Evolutionary conservation across 192 early-diverging fungal species (phyloP), one percentile per base, ranked within the genome.

Genomic region (Jimgerdemannia flammicorona): DNA sequence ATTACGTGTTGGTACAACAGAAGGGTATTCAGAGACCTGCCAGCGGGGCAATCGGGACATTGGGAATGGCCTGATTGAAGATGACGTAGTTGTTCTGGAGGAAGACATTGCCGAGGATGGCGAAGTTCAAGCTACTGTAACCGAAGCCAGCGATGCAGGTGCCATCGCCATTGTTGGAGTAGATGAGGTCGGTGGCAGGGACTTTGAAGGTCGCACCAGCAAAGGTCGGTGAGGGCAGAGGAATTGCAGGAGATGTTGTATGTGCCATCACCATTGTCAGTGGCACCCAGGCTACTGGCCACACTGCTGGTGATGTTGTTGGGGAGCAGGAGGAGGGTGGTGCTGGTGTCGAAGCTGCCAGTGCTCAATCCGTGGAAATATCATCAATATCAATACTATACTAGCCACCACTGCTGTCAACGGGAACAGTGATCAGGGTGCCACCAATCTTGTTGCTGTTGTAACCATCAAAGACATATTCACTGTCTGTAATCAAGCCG

Each of bases 251-350:
- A 18, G 14, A 78, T 74, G 29, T n/a, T 71, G 68, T 74, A 78
- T 3, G 77, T 78, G 18, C 77, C 77, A 44, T 78, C 77, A n/a
- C 43, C n/a, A 43, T 78, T 78, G 40, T 78, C 77, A 0, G 69
- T 81, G 3, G 84, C 81, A 4, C 78, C 80, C n/a, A 83, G 78
- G 1, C 79, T 80, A 40, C 72, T 73, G 72, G 82, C 83, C 39
- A 85, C 72, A 66, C 76, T 84, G 41, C 79, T 86, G 63, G 90
- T 87, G 4, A 87, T 82, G 29, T 80, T 73, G 2, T 87, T 84
- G 43, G 82, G 84, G 65, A 92, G 84, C n/a, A 92, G 81, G 63
- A 92, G 78, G 11, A 92, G 77, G 1, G 89, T 92, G 41, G 90
- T 90, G 49, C 90, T 89, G 2, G 90, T 92, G 75, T 92, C 90